These are phyloP conservation scores for Nidula niveotomentosa DNA, from an alignment of 1,284 basidiomycete species.

Conservation along the genomic window DNA sequence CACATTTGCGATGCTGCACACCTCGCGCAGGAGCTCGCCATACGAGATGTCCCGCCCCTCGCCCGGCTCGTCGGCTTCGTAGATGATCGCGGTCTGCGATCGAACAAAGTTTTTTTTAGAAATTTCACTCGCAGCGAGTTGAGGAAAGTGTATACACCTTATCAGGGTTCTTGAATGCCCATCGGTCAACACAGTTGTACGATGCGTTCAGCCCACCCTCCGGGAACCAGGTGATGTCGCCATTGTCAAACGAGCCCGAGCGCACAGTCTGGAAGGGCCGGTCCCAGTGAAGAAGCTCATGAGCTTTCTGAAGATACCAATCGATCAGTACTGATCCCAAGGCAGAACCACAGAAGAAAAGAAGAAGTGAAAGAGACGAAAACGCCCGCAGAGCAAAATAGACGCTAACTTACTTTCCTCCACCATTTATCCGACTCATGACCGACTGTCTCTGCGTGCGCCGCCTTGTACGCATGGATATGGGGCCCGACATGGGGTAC, in stretches of 20 bases:
- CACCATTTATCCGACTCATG: conserved; percentile 84
- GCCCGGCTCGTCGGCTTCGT: conserved; percentile 95
- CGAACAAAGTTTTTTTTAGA: no score
- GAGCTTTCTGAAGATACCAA: conserved; percentile 59
- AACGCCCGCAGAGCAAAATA: no score
- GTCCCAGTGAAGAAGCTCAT: conserved; percentile 87
- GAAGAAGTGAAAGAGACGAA: conserved; percentile 18
- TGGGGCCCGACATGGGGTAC: conserved; percentile 78
- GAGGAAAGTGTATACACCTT: conserved; percentile 43
- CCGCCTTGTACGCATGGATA: conserved; percentile 66
- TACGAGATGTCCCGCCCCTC: conserved; percentile 82
- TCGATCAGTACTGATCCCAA: no score
- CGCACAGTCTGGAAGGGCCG: conserved; percentile 89
- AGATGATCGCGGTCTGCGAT: conserved; percentile 87
- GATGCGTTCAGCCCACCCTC: conserved; percentile 88
- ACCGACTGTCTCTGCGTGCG: conserved; percentile 75
- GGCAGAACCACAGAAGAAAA: neutral
- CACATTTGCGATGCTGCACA: conserved; percentile 90
- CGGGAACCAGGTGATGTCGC: conserved; percentile 96
- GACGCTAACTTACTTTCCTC: conserved; percentile 57
- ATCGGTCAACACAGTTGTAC: conserved; percentile 98
- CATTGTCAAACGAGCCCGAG: conserved; percentile 82
- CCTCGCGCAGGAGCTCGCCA: conserved; percentile 86
- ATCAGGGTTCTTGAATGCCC: conserved; percentile 90
- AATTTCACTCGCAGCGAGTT: no score